phyloP scores from a whole-genome alignment of 1,284 basidiomycete genomes.

The Cutaneotrichosporon sp. region DNA sequence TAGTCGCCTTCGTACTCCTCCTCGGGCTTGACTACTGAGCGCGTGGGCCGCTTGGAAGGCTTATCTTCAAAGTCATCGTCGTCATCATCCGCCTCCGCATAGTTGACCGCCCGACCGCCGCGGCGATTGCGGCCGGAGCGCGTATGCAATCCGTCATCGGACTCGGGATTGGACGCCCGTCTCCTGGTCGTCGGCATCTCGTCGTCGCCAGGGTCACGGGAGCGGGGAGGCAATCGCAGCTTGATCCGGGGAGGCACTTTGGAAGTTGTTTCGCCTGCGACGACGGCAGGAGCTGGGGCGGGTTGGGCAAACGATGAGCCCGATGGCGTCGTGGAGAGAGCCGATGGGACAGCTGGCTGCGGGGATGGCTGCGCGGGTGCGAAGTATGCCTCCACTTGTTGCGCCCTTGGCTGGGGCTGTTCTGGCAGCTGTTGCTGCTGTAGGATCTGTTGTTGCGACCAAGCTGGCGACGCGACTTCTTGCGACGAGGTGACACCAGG shows the following conservation, averaged over 20 bases:
- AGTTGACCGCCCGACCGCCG: slow-evolving; percentile 6
- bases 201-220: background rate
- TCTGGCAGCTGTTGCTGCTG: slow-evolving; percentile 4
- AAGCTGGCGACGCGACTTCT: background rate
- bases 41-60: slow-evolving; percentile 3
- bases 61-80: slow-evolving; percentile 19
- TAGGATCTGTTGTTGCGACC: slow-evolving; percentile 2
- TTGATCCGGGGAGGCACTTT: slow-evolving; percentile 13
- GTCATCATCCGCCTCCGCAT: slow-evolving; percentile 25
- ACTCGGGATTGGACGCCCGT: slow-evolving; percentile 1
- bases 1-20: slow-evolving; percentile 20
- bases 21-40: slow-evolving; percentile 4
- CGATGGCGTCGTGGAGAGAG: background rate
- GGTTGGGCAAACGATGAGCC: background rate
- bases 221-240: slow-evolving; percentile 5
- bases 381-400: background rate
- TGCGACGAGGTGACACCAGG: background rate
- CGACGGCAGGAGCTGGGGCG: background rate
- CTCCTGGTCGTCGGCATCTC: slow-evolving; percentile 1
- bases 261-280: background rate
- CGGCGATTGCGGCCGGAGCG: slow-evolving; percentile 1
- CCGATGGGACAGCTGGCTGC: background rate
- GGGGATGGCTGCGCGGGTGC: background rate
- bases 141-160: too few relatives aligned
- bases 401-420: background rate